Base-by-base conservation (phyloP, 495 filamentous ascomycete genomes). In the Aspergillus nanangensis region DNA sequence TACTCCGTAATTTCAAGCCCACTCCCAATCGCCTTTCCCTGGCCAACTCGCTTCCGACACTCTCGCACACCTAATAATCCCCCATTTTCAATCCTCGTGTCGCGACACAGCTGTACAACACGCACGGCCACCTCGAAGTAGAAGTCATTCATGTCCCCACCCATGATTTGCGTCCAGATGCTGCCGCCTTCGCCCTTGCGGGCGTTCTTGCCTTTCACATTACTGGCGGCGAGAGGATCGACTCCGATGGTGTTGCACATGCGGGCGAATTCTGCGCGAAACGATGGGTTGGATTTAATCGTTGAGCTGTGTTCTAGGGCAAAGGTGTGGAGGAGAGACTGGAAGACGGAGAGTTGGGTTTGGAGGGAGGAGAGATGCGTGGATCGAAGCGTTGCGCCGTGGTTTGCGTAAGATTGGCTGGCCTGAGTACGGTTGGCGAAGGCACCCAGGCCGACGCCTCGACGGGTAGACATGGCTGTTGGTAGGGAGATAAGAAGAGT, bases 201-300 rank as follows among this genome's bases (percentile, higher is more conserved):
- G 43, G 62, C 49, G 58, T 70, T 67, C 50, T 79, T 75, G 22
- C 71, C 70, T 48, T 74, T 80, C 52, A 72, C 71, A 56, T 81
- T 83, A 53, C 82, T 86, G 14, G 88, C 80, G 3, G 80, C 89
- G 1, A 97, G 74, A 0, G 93, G 93, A 62, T 98, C 94, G 7
- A 98, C 91, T 9, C 93, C 93, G 55, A 98, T 95, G 44, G 92
- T 88, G 55, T 89, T 82, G 69, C 93, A 98, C 94, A 98, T 97
- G 53, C 92, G 87, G 4, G 93, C 93, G 61, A 98, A 98, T 70
- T 97, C 91, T 13, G 90, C 88, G 22, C 94, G 88, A 66, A 98
- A 98, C 1, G 80, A 82, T 9, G 94, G 93, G 63, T 96, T 90
- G 3, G 90, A 95, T 49, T 90, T 89, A 52, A 98, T 98, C 57